Conservation (phyloP, 441 rosid species). For the Adansonia madagascariensis region DNA sequence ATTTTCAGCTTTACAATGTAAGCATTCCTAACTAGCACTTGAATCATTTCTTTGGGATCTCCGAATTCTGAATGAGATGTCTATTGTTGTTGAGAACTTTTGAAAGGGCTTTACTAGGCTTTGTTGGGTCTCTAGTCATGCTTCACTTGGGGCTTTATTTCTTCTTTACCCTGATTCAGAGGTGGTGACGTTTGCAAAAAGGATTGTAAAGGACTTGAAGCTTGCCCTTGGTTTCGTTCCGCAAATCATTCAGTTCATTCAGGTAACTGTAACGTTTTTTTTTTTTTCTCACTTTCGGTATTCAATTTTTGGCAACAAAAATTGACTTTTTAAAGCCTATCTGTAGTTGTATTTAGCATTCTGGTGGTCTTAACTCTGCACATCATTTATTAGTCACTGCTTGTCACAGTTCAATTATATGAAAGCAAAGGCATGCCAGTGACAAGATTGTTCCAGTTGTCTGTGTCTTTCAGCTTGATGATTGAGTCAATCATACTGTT, state of each 20-base stretch:
- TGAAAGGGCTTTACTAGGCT: too few relatives aligned
- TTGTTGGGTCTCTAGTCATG: too few relatives aligned
- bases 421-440: conserved; percentile 85
- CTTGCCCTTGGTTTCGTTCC: conserved; percentile 73
- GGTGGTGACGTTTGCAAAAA: conserved; percentile 69
- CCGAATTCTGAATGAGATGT: too few relatives aligned
- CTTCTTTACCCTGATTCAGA: conserved; percentile 65
- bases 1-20: too few relatives aligned
- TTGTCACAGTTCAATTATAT: conserved; percentile 64
- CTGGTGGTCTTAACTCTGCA: neutral
- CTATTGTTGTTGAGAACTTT: too few relatives aligned
- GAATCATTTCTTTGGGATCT: neutral
- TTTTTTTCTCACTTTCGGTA: neutral
- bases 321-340: neutral
- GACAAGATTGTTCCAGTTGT: conserved; percentile 85
- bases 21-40: too few relatives aligned
- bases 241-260: conserved; percentile 71
- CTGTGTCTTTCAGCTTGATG: conserved; percentile 83
- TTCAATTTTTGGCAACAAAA: neutral
- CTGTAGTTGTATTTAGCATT: neutral
- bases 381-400: conserved; percentile 56
- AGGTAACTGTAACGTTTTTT: conserved; percentile 28
- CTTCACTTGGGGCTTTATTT: too few relatives aligned
- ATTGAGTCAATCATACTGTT: conserved; percentile 82
- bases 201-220: conserved; percentile 86